These are phyloP conservation scores for Meredithiella fracta DNA, from an alignment of 2,329 filamentous ascomycete genomes.

Conservation along the genomic window DNA sequence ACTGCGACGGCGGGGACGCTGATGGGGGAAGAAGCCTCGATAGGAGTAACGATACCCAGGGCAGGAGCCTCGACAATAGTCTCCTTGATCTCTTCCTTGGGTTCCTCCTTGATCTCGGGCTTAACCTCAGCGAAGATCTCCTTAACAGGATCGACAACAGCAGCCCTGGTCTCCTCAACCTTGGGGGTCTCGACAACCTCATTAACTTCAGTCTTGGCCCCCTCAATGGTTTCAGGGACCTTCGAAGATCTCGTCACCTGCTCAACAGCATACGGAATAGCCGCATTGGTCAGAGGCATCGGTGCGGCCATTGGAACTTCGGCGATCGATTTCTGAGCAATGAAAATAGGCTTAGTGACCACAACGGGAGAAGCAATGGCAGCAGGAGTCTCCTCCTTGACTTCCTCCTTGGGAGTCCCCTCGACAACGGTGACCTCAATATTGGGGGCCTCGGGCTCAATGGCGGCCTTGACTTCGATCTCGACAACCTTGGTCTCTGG, in stretches of 20 bases:
- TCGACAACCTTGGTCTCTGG: neutral
- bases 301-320: neutral
- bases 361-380: neutral
- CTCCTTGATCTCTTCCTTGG: neutral
- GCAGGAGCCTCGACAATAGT: neutral
- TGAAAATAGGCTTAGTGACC: neutral
- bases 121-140: no score
- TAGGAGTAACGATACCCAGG: neutral
- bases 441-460: neutral
- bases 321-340: neutral
- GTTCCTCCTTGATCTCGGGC: no score
- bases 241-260: neutral
- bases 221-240: neutral
- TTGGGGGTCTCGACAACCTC: neutral
- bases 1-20: neutral
- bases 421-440: neutral
- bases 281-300: slow-evolving; percentile 5
- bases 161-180: neutral
- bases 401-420: neutral
- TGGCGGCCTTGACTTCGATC: no score
- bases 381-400: neutral
- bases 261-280: slow-evolving; percentile 3
- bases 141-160: neutral
- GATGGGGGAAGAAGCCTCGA: neutral
- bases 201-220: neutral